Percentiles rank a stretch among this genome's conserved stretches.
These are phyloP conservation scores for Candida nanaspora DNA, from an alignment of 805 yeast species.

Conservation along the genomic window DNA sequence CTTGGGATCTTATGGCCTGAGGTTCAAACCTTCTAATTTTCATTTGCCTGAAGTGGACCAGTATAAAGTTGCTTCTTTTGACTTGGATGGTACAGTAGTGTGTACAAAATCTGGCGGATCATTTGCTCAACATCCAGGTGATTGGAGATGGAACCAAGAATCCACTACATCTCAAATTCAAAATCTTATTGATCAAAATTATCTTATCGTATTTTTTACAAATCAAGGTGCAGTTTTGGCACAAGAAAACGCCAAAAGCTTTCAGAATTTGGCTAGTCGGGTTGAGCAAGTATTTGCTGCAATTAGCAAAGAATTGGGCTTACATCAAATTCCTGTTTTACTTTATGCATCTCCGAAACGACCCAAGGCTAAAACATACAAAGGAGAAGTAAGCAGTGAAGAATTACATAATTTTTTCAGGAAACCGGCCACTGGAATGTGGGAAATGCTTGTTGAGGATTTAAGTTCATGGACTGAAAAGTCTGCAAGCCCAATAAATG, in stretches of 20 bases:
- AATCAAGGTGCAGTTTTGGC: conserved; percentile 74
- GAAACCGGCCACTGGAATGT: conserved; percentile 80
- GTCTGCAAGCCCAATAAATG: too few relatives aligned
- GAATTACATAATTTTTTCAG: conserved; percentile 37
- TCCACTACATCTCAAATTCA: conserved; percentile 19
- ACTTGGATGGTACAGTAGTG: conserved; percentile 76
- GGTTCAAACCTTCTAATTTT: conserved; percentile 1
- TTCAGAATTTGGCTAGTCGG: conserved; percentile 32
- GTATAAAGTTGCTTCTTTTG: conserved; percentile 62
- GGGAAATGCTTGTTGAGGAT: conserved; percentile 43
- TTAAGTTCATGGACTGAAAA: too few relatives aligned
- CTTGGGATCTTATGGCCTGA: conserved; percentile 12
- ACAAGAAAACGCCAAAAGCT: conserved; percentile 26
- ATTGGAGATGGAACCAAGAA: conserved; percentile 60
- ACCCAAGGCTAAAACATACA: conserved; percentile 25
- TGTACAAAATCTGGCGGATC: conserved; percentile 53
- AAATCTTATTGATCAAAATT: conserved; percentile 12
- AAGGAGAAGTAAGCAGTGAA: conserved; percentile 19
- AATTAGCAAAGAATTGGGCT: conserved; percentile 15
- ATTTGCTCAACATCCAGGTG: conserved; percentile 52
- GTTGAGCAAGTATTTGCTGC: conserved; percentile 30
- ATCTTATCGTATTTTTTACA: conserved; percentile 61
- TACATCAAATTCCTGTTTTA: too few relatives aligned
- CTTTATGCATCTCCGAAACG: conserved; percentile 62
- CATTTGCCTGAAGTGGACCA: background rate